Evolutionary conservation across 2,329 filamentous ascomycete species (phyloP), one percentile per base, ranked within the genome.

Genomic region (Xylariaceae sp.): DNA sequence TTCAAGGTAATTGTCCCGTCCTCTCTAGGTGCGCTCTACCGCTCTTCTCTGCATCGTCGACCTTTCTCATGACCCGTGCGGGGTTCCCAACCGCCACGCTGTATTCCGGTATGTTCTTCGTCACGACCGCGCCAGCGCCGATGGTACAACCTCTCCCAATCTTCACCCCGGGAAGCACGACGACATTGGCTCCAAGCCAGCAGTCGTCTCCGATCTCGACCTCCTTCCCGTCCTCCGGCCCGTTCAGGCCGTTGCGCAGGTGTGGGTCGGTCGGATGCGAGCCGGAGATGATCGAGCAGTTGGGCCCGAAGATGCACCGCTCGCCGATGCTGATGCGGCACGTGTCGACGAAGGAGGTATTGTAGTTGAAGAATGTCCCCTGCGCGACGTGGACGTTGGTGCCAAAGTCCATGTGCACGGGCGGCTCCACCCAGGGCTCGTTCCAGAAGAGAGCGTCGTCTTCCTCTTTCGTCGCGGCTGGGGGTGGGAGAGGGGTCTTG

Each of bases 251-350:
- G 16, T 67, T 57, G 13, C 70, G 62, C 2, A 60, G 65, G 33
- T 63, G 60, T 1, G 71, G 63, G 44, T 82, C 81, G 0, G 82
- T 64, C 31, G 84, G 82, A 54, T 92, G 85, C 0, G 76, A 81
- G 1, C 75, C 84, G 2, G 76, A 74, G 51, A 76, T 85, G 35
- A 92, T 71, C 31, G 66, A 74, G 0, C 89, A 81, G 46, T 77
- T 80, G 0, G 84, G 81, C 0, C 81, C 85, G 35, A 89, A 68
- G 43, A 84, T 60, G 2, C 83, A 83, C 18, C 83, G 72, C 17
- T 80, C 69, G 0, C 84, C 84, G 29, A 89, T 81, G n/a, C n/a
- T n/a, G n/a, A n/a, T n/a, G n/a, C n/a, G n/a, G n/a, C n/a, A n/a
- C n/a, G n/a, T n/a, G n/a, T n/a, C n/a, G n/a, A n/a, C n/a, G n/a